Percentiles rank a stretch among this genome's conserved stretches.
phyloP scores from a whole-genome alignment of 2,329 filamentous ascomycete species.

The Chaetothyriales sp. region DNA sequence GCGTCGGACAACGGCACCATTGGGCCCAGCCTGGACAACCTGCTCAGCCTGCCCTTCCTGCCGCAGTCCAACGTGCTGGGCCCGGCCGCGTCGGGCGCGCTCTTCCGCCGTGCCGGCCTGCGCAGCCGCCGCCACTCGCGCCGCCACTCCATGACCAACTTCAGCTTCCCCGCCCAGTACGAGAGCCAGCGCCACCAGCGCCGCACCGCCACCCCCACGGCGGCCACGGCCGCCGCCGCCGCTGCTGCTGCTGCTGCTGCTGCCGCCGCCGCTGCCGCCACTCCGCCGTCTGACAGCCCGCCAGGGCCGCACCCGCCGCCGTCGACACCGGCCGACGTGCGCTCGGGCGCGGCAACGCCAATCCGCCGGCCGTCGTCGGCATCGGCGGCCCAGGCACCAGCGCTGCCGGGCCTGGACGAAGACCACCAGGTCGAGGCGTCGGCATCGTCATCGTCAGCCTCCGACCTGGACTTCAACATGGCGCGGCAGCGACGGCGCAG shows the following conservation, averaged over 20 bases:
- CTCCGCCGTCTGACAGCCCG: slow-evolving; percentile 40
- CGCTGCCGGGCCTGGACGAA: slow-evolving; percentile 28
- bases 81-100: slow-evolving; percentile 35
- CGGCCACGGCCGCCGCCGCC: background rate
- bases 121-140: slow-evolving; percentile 41
- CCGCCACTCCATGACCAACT: slow-evolving; percentile 41
- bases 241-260: slow-evolving; percentile 3
- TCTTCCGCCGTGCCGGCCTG: slow-evolving; percentile 34
- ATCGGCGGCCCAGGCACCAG: slow-evolving; percentile 28
- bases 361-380: slow-evolving; percentile 34
- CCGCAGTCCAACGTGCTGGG: slow-evolving; percentile 28
- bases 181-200: slow-evolving; percentile 40
- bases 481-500: slow-evolving; percentile 43
- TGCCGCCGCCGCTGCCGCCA: slow-evolving; percentile 3
- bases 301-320: slow-evolving; percentile 48
- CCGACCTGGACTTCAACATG: slow-evolving; percentile 30
- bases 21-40: slow-evolving; percentile 31
- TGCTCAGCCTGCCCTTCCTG: slow-evolving; percentile 32
- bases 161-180: slow-evolving; percentile 36
- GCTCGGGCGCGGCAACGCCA: slow-evolving; percentile 39
- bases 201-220: slow-evolving; percentile 21
- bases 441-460: slow-evolving; percentile 16
- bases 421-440: slow-evolving; percentile 24
- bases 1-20: slow-evolving; percentile 21
- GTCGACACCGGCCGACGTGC: slow-evolving; percentile 48